Base-by-base conservation (phyloP, 495 filamentous ascomycete genomes). In the Letharia columbiana region DNA sequence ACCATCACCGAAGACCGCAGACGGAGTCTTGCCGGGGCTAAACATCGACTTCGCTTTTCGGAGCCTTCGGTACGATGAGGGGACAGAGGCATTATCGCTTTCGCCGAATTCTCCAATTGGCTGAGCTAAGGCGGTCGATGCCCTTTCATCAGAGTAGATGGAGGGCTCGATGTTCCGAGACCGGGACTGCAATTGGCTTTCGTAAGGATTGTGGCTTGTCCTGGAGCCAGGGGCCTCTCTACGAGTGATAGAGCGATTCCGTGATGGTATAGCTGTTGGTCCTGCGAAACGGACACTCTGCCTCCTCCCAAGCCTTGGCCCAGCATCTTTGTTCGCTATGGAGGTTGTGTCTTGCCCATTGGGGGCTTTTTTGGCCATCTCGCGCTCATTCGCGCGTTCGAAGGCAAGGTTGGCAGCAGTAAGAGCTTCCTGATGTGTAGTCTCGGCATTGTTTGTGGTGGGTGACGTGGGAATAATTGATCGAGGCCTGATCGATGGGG, bases 41-140 rank as follows among this genome's bases (percentile, higher is more conserved):
- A 89, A 86, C 84, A 91, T 84, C 0, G 90, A 92, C 70, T 81
- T 87, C 18, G 91, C 83, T 71, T 86, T 90, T 60, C 86, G 86
- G 60, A 92, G 77, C 61, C 82, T 86, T n/a, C 86, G 83, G 68
- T 87, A 91, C 2, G 90, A 92, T 4, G 89, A 92, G 28, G 89
- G 87, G 20, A 79, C 78, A 13, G 86, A 88, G 8, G 81, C 79
- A 61, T 86, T 77, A n/a, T 83, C 81, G 57, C 87, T 59, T 37
- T 63, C 66, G 52, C 42, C 42, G 11, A 63, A 67, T 42, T 71
- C 73, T 37, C 71, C 67, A 40, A n/a, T 20, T 57, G 54, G 33
- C 17, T 57, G 54, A 57, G 72, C 68, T 59, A 81, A 67, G 15
- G 74, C 71, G 58, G 74, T 70, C 31, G 78, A 72, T 61, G 79